Conservation (phyloP, 1,284 basidiomycete genomes). For the Bondarzewia mesenterica region DNA sequence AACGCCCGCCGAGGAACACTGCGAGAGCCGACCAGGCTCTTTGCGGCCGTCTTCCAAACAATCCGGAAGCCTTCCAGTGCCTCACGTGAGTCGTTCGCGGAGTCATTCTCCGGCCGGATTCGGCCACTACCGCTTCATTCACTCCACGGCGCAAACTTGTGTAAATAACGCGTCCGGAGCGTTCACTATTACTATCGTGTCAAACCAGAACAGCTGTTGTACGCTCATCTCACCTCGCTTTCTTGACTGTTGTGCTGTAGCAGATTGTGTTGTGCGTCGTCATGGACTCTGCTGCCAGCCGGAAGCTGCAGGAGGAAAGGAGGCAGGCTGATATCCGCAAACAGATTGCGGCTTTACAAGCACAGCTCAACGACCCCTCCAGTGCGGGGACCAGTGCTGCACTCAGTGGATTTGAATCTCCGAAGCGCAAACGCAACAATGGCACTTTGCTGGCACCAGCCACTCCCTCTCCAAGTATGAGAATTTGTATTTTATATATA, state of each 20-base stretch:
- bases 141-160: conserved; percentile 11
- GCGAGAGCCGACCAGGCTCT: background rate
- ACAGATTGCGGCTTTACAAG: conserved; percentile 34
- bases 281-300: conserved; percentile 29
- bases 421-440: conserved; percentile 40
- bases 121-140: background rate
- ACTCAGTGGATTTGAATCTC: conserved; percentile 21
- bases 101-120: background rate
- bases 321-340: conserved; percentile 30
- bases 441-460: conserved; percentile 33
- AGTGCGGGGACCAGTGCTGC: conserved; percentile 9
- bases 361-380: conserved; percentile 28
- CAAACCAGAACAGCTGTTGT: background rate
- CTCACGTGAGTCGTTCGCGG: background rate
- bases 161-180: conserved; percentile 18
- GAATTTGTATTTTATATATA: background rate
- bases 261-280: background rate
- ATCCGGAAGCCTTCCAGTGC: background rate
- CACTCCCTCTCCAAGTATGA: conserved; percentile 2
- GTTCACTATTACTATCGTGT: background rate
- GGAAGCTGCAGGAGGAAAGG: conserved; percentile 18
- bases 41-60: background rate
- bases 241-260: background rate
- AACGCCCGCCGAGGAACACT: background rate
- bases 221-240: conserved; percentile 1